Percentiles rank a stretch among this genome's conserved stretches.
These are phyloP conservation scores for Penstemon newberryi DNA, from an alignment of 257 asterid species.

Conservation along the genomic window DNA sequence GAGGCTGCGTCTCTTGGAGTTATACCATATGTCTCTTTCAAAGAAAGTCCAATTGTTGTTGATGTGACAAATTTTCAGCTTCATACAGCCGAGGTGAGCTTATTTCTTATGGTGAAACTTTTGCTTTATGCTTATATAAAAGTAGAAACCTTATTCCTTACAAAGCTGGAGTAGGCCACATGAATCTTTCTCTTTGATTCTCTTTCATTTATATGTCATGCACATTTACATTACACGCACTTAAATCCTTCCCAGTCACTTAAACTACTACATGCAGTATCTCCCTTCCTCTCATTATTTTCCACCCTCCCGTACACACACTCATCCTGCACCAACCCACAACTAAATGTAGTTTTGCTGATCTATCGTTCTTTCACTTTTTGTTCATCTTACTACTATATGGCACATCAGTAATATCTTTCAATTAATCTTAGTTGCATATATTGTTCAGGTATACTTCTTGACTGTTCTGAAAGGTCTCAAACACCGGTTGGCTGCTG, in stretches of 20 bases:
- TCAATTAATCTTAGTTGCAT: slow-evolving; percentile 28
- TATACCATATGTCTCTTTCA: slow-evolving; percentile 60
- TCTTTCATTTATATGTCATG: background rate
- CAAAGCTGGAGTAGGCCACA: slow-evolving; percentile 11
- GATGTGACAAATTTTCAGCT: slow-evolving; percentile 61
- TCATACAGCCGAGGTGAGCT: slow-evolving; percentile 75
- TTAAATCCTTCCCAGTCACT: slow-evolving; percentile 3
- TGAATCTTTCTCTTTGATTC: slow-evolving; percentile 12
- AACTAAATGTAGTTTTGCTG: slow-evolving; percentile 15
- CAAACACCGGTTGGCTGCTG: slow-evolving; percentile 97
- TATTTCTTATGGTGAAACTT: slow-evolving; percentile 21
- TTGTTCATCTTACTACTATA: background rate
- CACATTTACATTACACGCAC: slow-evolving; percentile 18
- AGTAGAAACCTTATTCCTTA: slow-evolving; percentile 5
- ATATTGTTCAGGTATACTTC: slow-evolving; percentile 72
- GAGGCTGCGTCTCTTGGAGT: slow-evolving; percentile 93
- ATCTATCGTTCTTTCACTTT: background rate
- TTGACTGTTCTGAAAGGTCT: slow-evolving; percentile 90
- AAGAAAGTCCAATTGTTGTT: slow-evolving; percentile 68
- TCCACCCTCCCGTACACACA: background rate
- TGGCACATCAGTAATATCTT: background rate
- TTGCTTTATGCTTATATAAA: slow-evolving; percentile 8
- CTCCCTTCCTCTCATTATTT: slow-evolving; percentile 10
- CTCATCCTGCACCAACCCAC: slow-evolving; percentile 14
- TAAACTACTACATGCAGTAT: background rate